A percentile compares a stretch with the other conserved stretches of the same genome.
Conservation (phyloP, 208 protist species). For the Leishmania amazonensis region DNA sequence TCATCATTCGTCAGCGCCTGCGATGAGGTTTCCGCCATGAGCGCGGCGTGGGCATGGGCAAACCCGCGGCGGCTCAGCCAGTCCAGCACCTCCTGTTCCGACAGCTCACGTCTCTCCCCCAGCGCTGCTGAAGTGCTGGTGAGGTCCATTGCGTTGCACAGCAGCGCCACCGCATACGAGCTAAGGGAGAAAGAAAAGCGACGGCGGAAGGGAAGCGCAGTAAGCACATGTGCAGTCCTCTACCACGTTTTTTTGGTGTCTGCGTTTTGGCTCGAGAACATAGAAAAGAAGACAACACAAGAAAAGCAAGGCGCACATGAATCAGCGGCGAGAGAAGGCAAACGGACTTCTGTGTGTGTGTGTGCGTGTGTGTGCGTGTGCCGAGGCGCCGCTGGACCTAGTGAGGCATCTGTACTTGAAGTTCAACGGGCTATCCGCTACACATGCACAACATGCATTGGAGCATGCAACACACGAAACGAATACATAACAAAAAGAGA, state of each 20-base stretch:
- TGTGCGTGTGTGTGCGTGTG: not conserved
- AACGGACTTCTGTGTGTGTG: not conserved
- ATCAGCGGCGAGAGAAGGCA: not conserved
- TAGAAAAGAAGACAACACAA: not conserved
- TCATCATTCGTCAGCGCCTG: not conserved
- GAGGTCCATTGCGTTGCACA: not conserved
- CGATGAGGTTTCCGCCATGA: not conserved
- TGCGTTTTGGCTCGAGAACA: not conserved
- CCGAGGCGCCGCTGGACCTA: not conserved
- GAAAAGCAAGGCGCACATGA: not conserved
- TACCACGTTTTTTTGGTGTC: not conserved
- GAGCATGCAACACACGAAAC: not conserved
- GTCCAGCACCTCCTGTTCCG: slow-evolving; percentile 7
- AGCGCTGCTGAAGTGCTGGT: not conserved
- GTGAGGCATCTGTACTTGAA: not conserved
- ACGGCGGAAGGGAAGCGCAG: not conserved
- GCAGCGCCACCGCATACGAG: not conserved
- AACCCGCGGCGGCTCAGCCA: slow-evolving; percentile 17
- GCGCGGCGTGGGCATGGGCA: slow-evolving; percentile 1
- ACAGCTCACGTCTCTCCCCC: slow-evolving; percentile 1
- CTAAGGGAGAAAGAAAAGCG: not conserved
- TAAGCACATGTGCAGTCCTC: not conserved
- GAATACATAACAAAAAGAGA: not conserved
- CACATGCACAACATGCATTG: not conserved
- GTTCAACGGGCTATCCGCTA: not conserved